Evolutionary conservation across 2,329 filamentous ascomycete genomes (phyloP).

Genomic region (Apiospora aurea): DNA sequence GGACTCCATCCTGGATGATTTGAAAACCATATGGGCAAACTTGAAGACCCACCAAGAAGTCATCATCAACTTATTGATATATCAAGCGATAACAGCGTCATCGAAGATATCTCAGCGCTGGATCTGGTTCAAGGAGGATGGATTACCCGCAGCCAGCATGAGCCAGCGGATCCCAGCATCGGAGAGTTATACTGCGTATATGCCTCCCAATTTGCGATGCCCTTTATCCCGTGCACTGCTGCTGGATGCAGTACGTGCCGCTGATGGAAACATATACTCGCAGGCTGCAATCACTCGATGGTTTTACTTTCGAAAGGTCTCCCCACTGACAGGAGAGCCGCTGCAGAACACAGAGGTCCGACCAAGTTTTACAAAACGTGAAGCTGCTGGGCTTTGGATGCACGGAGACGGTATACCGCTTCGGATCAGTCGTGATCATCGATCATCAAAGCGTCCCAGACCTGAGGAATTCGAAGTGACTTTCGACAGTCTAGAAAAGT

Average conservation of each 20-base stretch:
- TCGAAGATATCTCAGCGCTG: neutral
- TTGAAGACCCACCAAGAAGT: neutral
- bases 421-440: neutral
- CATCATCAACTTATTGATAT: neutral
- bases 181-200: neutral
- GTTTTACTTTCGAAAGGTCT: neutral
- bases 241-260: neutral
- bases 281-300: neutral
- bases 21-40: neutral
- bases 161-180: neutral
- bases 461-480: neutral
- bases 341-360: too few relatives aligned
- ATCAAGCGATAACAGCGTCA: neutral
- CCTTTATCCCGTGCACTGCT: neutral
- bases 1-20: neutral
- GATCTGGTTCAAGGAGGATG: neutral
- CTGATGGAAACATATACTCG: neutral
- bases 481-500: neutral
- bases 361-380: neutral
- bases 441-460: neutral
- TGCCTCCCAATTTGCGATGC: neutral
- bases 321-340: neutral
- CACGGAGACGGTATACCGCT: neutral
- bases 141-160: neutral
- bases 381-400: neutral